These are phyloP conservation scores for Bruguiera gymnorhiza DNA, from an alignment of 345 rosid genomes.

Conservation along the genomic window DNA sequence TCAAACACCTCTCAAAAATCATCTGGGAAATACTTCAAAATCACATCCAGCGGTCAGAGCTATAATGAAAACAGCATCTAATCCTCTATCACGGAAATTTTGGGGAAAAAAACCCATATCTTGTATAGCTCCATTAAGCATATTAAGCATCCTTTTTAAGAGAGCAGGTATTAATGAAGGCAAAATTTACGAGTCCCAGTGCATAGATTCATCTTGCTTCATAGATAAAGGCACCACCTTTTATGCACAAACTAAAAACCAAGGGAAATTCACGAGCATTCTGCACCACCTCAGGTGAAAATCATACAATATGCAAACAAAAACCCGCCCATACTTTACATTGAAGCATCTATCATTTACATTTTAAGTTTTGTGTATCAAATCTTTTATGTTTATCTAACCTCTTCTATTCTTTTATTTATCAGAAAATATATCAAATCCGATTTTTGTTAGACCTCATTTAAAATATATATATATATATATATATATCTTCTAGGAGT, in stretches of 20 bases:
- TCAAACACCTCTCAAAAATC: slow-evolving; percentile 51
- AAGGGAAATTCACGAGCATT: slow-evolving; percentile 64
- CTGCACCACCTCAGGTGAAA: slow-evolving; percentile 38
- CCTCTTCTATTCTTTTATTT: too few species aligned
- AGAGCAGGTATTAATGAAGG: slow-evolving; percentile 58
- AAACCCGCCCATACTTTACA: too few species aligned
- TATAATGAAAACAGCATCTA: slow-evolving; percentile 61
- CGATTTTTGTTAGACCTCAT: too few species aligned
- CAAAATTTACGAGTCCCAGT: slow-evolving; percentile 46
- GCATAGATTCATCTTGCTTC: slow-evolving; percentile 56
- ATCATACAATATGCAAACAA: slow-evolving; percentile 44
- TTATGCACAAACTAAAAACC: slow-evolving; percentile 57
- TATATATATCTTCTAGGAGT: too few species aligned
- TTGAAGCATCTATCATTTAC: too few species aligned
- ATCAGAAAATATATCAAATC: too few species aligned
- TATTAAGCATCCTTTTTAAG: slow-evolving; percentile 56
- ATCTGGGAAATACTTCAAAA: slow-evolving; percentile 30
- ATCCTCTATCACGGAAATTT: slow-evolving; percentile 26
- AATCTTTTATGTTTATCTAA: slow-evolving; percentile 9
- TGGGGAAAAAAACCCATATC: slow-evolving; percentile 51
- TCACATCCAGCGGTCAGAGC: slow-evolving; percentile 53
- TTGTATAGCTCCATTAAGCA: slow-evolving; percentile 43
- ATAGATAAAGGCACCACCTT: slow-evolving; percentile 22
- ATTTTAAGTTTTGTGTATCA: too few species aligned
- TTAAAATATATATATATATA: too few species aligned